Percentiles rank a stretch among this genome's conserved stretches.
phyloP scores from a whole-genome alignment of 2,329 filamentous ascomycete species.

The Shiraia sp. region DNA sequence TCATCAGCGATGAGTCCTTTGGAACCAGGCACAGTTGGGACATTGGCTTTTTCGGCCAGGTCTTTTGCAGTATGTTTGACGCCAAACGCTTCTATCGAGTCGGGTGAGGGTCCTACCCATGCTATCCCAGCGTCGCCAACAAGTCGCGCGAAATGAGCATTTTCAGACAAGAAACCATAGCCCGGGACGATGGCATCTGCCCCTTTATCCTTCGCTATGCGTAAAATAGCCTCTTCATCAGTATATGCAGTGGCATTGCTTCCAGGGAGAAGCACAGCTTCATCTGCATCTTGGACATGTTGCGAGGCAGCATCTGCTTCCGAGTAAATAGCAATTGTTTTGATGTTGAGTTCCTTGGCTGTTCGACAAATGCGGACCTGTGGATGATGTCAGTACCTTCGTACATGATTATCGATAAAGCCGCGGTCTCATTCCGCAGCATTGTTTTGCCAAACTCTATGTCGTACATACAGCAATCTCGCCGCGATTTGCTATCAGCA shows the following conservation, averaged over 20 bases:
- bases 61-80: constrained; percentile 62
- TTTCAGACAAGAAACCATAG: constrained; percentile 69
- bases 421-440: no score
- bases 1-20: constrained; percentile 53
- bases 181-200: constrained; percentile 67
- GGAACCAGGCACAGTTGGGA: constrained; percentile 60
- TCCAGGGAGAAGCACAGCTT: constrained; percentile 56
- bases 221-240: constrained; percentile 53
- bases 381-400: constrained; percentile 19
- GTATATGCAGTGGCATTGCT: constrained; percentile 56
- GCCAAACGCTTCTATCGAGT: constrained; percentile 60
- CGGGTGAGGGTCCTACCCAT: constrained; percentile 63
- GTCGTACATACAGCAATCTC: constrained; percentile 8
- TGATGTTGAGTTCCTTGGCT: constrained; percentile 54
- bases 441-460: no score
- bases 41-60: constrained; percentile 56
- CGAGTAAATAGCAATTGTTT: constrained; percentile 62
- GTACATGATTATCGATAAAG: constrained; percentile 3
- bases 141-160: constrained; percentile 61
- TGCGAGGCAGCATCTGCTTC: constrained; percentile 58
- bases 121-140: constrained; percentile 59
- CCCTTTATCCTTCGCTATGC: constrained; percentile 54
- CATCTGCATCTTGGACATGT: constrained; percentile 59
- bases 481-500: constrained; percentile 59
- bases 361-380: constrained; percentile 56